Percentiles rank a stretch among this genome's conserved stretches.
Evolutionary conservation across 2,329 filamentous ascomycete species (phyloP).

Genomic region (Gnomoniopsis smithogilvyi): DNA sequence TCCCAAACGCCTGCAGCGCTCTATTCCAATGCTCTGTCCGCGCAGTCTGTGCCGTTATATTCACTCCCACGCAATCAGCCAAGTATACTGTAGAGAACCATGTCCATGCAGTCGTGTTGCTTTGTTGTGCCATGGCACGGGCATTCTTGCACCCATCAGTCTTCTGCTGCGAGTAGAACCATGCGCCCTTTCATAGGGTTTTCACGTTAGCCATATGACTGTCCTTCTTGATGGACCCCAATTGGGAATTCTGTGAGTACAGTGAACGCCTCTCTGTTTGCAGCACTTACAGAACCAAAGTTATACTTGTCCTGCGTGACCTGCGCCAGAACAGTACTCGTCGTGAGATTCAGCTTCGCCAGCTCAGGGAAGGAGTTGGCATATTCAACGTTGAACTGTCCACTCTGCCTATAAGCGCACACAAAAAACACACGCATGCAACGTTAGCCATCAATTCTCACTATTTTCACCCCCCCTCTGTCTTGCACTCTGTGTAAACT

Average conservation of each 20-base stretch:
- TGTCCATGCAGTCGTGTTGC: conserved; percentile 28
- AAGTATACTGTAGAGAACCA: conserved; percentile 35
- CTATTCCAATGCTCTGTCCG: conserved; percentile 38
- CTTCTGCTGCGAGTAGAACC: conserved; percentile 44
- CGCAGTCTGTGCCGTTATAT: conserved; percentile 20
- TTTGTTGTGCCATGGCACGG: conserved; percentile 28
- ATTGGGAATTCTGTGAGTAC: not conserved
- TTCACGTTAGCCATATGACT: conserved; percentile 54
- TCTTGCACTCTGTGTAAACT: not conserved
- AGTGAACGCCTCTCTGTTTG: not conserved
- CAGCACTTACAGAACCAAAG: conserved; percentile 38
- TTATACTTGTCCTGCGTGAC: conserved; percentile 48
- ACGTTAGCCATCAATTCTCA: not conserved
- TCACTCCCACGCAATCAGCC: conserved; percentile 39
- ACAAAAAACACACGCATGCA: not conserved
- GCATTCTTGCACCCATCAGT: conserved; percentile 32
- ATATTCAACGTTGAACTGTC: conserved; percentile 43
- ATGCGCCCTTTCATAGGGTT: conserved; percentile 33
- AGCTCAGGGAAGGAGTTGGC: conserved; percentile 40
- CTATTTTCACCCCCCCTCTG: not conserved
- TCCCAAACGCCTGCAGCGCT: conserved; percentile 45
- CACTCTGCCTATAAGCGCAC: conserved; percentile 23
- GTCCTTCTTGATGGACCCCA: not conserved
- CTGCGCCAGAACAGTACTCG: conserved; percentile 38
- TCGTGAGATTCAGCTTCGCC: conserved; percentile 25